These are phyloP conservation scores for Diaporthe capsici DNA, from an alignment of 2,329 filamentous ascomycete species.

Conservation along the genomic window DNA sequence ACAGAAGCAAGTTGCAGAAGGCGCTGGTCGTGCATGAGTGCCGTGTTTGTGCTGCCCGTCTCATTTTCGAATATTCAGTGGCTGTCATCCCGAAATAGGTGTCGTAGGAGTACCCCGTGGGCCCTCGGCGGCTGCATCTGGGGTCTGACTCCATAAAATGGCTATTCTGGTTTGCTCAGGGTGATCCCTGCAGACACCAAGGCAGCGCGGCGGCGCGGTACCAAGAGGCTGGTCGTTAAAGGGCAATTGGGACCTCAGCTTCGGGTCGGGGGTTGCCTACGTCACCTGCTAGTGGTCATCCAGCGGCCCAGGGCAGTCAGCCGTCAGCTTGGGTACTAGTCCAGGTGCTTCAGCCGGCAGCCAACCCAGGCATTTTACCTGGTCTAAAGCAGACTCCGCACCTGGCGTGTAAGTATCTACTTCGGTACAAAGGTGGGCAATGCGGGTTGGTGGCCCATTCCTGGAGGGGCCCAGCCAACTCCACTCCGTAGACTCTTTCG, in stretches of 20 bases:
- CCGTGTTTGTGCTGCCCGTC: not conserved
- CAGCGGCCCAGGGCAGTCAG: not conserved
- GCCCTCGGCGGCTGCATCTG: slow-evolving; percentile 25
- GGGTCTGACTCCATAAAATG: slow-evolving; percentile 37
- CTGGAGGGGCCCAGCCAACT: slow-evolving; percentile 3
- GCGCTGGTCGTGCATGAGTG: slow-evolving; percentile 10
- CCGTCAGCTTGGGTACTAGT: not conserved
- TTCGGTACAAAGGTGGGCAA: not conserved
- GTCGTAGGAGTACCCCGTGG: slow-evolving; percentile 10
- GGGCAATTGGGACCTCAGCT: slow-evolving; percentile 15
- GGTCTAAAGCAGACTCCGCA: not conserved
- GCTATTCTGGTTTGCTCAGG: slow-evolving; percentile 8
- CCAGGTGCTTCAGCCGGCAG: slow-evolving; percentile 1
- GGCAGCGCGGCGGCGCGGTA: not conserved
- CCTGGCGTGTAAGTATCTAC: not conserved
- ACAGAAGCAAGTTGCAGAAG: slow-evolving; percentile 1
- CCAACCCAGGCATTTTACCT: not conserved
- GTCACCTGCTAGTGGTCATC: slow-evolving; percentile 20
- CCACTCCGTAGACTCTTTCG: slow-evolving; percentile 29
- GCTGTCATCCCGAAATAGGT: slow-evolving; percentile 38
- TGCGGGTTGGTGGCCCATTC: slow-evolving; percentile 26
- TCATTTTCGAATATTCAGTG: slow-evolving; percentile 23
- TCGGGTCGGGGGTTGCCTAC: slow-evolving; percentile 20
- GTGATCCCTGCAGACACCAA: slow-evolving; percentile 1
- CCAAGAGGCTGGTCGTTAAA: slow-evolving; percentile 3